Conservation (phyloP, 1,284 basidiomycete species). For the Sanghuangporus weigelae region DNA sequence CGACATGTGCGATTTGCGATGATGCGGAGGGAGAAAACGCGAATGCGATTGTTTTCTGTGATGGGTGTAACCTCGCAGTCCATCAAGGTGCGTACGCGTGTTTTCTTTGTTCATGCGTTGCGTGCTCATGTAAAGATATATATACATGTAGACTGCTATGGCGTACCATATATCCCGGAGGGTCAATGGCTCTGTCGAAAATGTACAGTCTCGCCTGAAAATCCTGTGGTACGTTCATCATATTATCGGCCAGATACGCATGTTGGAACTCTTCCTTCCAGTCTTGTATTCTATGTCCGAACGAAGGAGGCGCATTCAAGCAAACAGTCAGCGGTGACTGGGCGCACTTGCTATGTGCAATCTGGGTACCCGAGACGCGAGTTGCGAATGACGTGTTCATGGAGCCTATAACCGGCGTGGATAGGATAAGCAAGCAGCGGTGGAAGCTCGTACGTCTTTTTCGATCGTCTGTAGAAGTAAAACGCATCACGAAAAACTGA, state of each 20-base stretch:
- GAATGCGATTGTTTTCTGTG: slow-evolving; percentile 99
- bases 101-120: background rate
- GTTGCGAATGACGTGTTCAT: slow-evolving; percentile 96
- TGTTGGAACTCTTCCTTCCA: slow-evolving; percentile 28
- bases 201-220: slow-evolving; percentile 96
- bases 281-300: slow-evolving; percentile 93
- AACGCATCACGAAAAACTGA: background rate
- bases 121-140: background rate
- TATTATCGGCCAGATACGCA: slow-evolving; percentile 2
- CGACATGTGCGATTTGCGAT: slow-evolving; percentile 95
- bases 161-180: slow-evolving; percentile 98
- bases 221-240: slow-evolving; percentile 66
- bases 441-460: slow-evolving; percentile 83
- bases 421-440: slow-evolving; percentile 83
- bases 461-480: background rate
- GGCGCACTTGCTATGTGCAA: slow-evolving; percentile 96
- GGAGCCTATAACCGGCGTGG: slow-evolving; percentile 94
- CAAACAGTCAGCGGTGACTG: slow-evolving; percentile 92
- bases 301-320: slow-evolving; percentile 98
- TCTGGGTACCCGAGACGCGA: slow-evolving; percentile 95
- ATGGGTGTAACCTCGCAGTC: slow-evolving; percentile 97
- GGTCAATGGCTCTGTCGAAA: slow-evolving; percentile 99
- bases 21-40: slow-evolving; percentile 98
- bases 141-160: slow-evolving; percentile 81
- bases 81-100: slow-evolving; percentile 74